These are phyloP conservation scores for Gossypium arboreum DNA, from an alignment of 345 rosid species.

Conservation along the genomic window DNA sequence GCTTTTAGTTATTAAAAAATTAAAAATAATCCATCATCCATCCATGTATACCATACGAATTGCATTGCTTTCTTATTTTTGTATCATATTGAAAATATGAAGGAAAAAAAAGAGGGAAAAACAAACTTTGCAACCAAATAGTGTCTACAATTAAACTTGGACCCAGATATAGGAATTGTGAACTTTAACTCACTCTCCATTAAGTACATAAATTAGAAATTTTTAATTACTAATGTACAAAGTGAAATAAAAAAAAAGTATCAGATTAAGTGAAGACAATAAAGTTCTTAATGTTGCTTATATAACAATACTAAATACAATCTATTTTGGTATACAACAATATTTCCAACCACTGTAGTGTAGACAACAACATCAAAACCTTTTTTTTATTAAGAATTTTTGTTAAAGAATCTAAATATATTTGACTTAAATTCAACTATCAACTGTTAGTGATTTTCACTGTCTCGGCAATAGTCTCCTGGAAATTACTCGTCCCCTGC, in stretches of 20 bases:
- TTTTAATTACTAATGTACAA: no score
- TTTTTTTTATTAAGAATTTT: background rate
- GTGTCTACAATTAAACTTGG: no score
- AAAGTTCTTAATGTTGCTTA: background rate
- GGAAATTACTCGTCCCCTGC: slow-evolving; percentile 1
- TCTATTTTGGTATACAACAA: background rate
- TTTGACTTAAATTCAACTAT: background rate
- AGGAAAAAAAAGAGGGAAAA: no score
- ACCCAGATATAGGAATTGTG: no score
- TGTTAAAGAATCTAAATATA: background rate
- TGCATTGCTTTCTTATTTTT: no score
- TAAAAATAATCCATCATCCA: no score
- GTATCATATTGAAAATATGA: no score
- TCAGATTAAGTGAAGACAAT: background rate
- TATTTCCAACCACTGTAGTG: background rate
- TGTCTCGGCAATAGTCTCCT: background rate
- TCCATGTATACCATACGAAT: no score
- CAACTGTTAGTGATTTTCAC: background rate
- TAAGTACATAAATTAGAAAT: background rate
- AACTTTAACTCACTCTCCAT: background rate
- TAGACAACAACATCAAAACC: background rate
- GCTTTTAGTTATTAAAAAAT: no score
- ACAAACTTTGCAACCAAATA: no score
- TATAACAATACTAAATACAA: background rate
- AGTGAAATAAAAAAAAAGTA: background rate